Base-by-base conservation (phyloP, 2,329 filamentous ascomycete species). In the Paecilomyces dactylethromorphus region DNA sequence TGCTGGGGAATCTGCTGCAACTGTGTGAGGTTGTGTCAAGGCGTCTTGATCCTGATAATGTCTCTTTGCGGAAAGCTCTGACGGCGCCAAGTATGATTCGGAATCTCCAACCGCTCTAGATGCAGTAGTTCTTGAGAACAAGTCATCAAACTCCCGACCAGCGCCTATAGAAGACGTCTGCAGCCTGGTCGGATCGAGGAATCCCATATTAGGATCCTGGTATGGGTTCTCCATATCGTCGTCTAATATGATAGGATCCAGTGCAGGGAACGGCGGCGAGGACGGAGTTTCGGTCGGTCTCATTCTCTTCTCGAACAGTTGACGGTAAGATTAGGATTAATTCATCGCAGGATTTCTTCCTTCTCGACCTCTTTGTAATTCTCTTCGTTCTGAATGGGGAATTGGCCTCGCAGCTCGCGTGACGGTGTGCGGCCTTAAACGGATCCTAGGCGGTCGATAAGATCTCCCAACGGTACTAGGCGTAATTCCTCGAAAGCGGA, bases 1-100 rank as follows among this genome's bases (percentile, higher is more conserved):
- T n/a, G 74, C 74, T 2, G 72, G 71, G 4, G 78, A 80, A 56
- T 77, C 77, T n/a, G 74, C 74, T n/a, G 74, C 59, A 60, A 72
- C 63, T 15, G 71, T 62, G 56, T 72, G 64, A 18, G 69, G 67
- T 56, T 70, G 66, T 57, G 70, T 71, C 60, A 76, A 66, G 54
- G 66, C 60, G 59, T 74, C 68, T 55, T 71, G 66, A 8, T 71
- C 68, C 56, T 68, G 67, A 51, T 70, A 69, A n/a, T 65, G 64
- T 39, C 68, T 68, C 53, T 68, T 69, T 4, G 65, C 57, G 18
- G 66, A 66, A 32, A 71, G 56, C 18, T 68, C 68, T 3, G 67
- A 66, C 0, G 69, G 66, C 56, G 69, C 69, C 62, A 73, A 60
- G 57, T 68, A 64, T 29, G 69, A 65, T 35, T 71, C 65, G 26